Base-by-base conservation (phyloP, 2,329 filamentous ascomycete species). In the Akanthomyces uredinophilus region DNA sequence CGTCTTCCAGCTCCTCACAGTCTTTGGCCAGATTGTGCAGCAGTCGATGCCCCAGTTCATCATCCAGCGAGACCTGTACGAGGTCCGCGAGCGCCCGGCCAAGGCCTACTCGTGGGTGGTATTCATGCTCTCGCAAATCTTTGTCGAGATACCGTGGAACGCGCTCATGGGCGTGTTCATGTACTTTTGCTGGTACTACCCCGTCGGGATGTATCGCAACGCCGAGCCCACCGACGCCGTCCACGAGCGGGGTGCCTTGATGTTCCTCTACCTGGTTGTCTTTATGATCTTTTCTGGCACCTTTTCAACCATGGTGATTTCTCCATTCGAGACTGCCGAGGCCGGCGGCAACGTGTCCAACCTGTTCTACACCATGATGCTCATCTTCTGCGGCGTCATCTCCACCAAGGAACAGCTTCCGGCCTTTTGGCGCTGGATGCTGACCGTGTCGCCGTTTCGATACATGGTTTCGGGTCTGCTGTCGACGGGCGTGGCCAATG, bases 21-120 rank as follows among this genome's bases (percentile, higher is more conserved):
- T 96, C 70, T 96, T 96, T 71, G 88, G 89, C 65, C 87, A 91
- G 69, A 80, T 92, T 44, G 84, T 89, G 8, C 87, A 92, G 71
- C 89, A 92, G 70, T 89, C 89, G 47, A 93, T 95, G 89, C 91
- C 91, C 1, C 88, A 91, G 68, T 95, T 96, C 68, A 88, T 95
- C 68, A 86, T 88, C 32, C 91, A 94, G 70, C 86, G 92, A 60
- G 85, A 87, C 18, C 79, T 96, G 0, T 96, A 95, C 74, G 91
- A 96, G 75, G 90, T 89, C 37, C 90, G 90, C 56, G 91, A 96
- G 75, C 86, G 91, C 5, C 91, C 91, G 0, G 90, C 88, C 57
- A 93, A 93, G 77, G 86, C 90, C 0, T 96, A 96, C 74, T 87
- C 85, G 58, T 96, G 91, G 91, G 86, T 89, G 71, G 85, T 91